These are phyloP conservation scores for Dryas integrifolia DNA, from an alignment of 331 rosid species.

Conservation along the genomic window DNA sequence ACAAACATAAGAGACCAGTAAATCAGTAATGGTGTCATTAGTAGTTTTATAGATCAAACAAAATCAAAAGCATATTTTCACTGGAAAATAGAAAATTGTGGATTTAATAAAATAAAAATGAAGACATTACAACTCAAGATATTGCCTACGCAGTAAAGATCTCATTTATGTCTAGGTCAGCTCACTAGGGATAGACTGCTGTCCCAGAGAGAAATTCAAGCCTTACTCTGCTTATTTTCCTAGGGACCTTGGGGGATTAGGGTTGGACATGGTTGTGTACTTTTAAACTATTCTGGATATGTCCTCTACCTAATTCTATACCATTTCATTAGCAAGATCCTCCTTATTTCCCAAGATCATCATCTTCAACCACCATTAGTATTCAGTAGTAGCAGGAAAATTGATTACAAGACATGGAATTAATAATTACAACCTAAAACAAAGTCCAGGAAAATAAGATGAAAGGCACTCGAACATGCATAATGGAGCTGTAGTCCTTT, in stretches of 20 bases:
- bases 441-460: not conserved
- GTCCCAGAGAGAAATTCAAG: not conserved
- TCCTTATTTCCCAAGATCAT: not conserved
- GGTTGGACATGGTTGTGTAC: not conserved
- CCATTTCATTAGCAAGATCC: not conserved
- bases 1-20: slow-evolving; percentile 1
- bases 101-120: not conserved
- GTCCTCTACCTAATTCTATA: not conserved
- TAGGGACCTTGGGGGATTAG: not conserved
- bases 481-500: not conserved
- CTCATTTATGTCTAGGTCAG: not conserved
- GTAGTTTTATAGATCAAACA: not conserved
- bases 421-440: not conserved
- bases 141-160: not conserved
- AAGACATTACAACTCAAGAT: not conserved
- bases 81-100: not conserved
- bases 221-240: no score
- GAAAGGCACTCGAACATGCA: not conserved
- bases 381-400: no score
- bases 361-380: not conserved
- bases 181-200: not conserved
- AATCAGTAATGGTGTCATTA: not conserved
- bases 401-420: not conserved
- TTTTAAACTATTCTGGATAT: not conserved
- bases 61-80: not conserved